Evolutionary conservation across 108 stramenopile genomes (phyloP).

Genomic region (Cyclostephanos tholiformis): DNA sequence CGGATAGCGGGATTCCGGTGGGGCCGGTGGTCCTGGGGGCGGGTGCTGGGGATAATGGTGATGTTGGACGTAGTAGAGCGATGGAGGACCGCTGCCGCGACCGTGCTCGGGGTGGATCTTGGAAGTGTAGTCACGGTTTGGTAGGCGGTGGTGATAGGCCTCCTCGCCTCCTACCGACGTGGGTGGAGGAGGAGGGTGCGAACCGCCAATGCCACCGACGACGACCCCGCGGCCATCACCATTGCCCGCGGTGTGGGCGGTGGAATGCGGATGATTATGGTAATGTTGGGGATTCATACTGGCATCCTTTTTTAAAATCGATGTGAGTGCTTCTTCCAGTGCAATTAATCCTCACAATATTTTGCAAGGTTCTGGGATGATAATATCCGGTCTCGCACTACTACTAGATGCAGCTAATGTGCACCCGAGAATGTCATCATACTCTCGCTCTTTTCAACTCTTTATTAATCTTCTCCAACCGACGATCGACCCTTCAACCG

Average conservation of each 20-base stretch:
- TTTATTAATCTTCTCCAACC: neutral
- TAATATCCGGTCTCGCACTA: too few species aligned
- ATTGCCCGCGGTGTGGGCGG: too few species aligned
- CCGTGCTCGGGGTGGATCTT: neutral
- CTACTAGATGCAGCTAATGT: too few species aligned
- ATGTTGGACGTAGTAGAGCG: neutral
- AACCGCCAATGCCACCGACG: neutral
- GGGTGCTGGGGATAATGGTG: neutral
- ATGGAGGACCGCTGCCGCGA: neutral
- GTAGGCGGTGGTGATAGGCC: neutral
- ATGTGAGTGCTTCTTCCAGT: too few species aligned
- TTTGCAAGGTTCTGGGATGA: too few species aligned
- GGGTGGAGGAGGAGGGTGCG: neutral
- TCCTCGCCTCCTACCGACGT: neutral
- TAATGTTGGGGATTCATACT: too few species aligned
- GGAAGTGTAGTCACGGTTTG: neutral
- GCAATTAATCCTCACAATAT: too few species aligned
- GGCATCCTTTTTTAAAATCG: too few species aligned
- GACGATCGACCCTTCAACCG: neutral
- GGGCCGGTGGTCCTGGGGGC: neutral
- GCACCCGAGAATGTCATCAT: too few species aligned
- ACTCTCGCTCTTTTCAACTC: too few species aligned
- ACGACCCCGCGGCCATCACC: too few species aligned
- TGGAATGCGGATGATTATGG: too few species aligned
- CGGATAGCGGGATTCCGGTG: conserved; percentile 23